Evolutionary conservation across 192 early-diverging fungal species (phyloP).

Genomic region (Mortierella hygrophila): DNA sequence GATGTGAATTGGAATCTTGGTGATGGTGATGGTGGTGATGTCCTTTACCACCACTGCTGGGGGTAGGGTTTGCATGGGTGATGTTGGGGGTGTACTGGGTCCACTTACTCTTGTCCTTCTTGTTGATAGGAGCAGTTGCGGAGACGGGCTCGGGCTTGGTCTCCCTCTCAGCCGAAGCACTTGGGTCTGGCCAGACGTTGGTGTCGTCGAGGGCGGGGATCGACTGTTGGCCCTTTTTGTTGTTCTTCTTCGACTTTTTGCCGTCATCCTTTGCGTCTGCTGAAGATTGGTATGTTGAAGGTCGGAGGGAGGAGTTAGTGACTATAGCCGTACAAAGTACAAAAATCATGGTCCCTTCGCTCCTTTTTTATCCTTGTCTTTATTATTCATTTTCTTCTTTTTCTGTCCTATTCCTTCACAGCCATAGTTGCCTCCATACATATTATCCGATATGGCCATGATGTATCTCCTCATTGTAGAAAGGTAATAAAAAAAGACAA

Average conservation of each 20-base stretch:
- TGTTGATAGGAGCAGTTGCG: conserved; percentile 42
- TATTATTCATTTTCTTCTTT: too few relatives aligned
- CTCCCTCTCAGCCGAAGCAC: conserved; percentile 52
- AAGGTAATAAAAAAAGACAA: too few relatives aligned
- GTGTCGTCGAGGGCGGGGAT: conserved; percentile 48
- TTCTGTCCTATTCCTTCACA: too few relatives aligned
- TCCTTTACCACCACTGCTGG: too few relatives aligned
- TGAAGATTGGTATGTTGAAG: not conserved
- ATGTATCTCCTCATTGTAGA: too few relatives aligned
- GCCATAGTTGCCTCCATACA: too few relatives aligned
- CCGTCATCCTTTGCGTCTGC: conserved; percentile 46
- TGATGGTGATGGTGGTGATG: conserved; percentile 36
- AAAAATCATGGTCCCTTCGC: too few relatives aligned
- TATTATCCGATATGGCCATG: too few relatives aligned
- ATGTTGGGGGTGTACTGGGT: conserved; percentile 46
- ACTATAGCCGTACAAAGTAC: not conserved
- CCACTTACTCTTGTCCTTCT: conserved; percentile 61
- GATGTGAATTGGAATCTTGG: conserved; percentile 43
- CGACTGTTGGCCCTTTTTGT: conserved; percentile 25
- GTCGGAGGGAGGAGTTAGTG: too few relatives aligned
- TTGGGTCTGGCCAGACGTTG: conserved; percentile 57
- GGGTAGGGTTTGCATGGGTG: conserved; percentile 55
- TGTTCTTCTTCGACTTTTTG: conserved; percentile 38
- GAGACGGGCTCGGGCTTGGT: conserved; percentile 38
- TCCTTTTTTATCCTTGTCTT: too few relatives aligned